Base-by-base conservation (phyloP, 192 early-diverging fungal genomes). In the Coemansia sp. region DNA sequence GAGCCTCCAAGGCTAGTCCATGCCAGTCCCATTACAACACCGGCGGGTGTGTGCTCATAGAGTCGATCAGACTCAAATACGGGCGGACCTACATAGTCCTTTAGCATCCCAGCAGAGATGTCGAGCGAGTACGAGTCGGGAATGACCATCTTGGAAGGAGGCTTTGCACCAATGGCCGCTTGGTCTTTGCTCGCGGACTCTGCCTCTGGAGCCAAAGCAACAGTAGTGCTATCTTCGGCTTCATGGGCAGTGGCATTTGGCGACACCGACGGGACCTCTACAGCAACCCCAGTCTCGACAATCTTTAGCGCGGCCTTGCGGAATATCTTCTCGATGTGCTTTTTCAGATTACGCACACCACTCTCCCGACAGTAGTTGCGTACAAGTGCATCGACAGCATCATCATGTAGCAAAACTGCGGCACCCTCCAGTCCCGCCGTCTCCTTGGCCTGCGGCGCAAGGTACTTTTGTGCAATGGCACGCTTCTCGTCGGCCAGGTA, bases 241-340 rank as follows among this genome's bases (percentile, higher is more conserved):
- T 50, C 39, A 1, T 24, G 48, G 14, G 3, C 36, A 21, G 6
- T 14, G 26, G 44, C 21, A 7, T 33, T 34, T 1, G 18, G 53
- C 2, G 14, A 8, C 5, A 9, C 14, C 33, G 53, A 24, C n/a
- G 62, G 37, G 2, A 59, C 61, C 4, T 65, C 60, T 4, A 64
- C 67, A 15, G 71, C 71, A 33, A 72, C 74, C n/a, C 83, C 73
- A 22, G 84, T 80, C 42, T 85, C 61, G 9, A 97, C 93, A 41
- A 97, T 87, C 70, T 90, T 87, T 35, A 91, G 84, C 19, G 97
- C 97, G 3, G 95, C 93, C 78, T 99, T 99, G 42, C 97, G 87
- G 84, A 88, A 99, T 22, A 99, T 87, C 82, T 99, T 99, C 54
- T 99, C 97, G 33, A 99, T 92, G 40, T 98, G 95, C 78, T 99